phyloP scores from a whole-genome alignment of 2,329 filamentous ascomycete species.

The Arthrobotrys pseudoclavata region DNA sequence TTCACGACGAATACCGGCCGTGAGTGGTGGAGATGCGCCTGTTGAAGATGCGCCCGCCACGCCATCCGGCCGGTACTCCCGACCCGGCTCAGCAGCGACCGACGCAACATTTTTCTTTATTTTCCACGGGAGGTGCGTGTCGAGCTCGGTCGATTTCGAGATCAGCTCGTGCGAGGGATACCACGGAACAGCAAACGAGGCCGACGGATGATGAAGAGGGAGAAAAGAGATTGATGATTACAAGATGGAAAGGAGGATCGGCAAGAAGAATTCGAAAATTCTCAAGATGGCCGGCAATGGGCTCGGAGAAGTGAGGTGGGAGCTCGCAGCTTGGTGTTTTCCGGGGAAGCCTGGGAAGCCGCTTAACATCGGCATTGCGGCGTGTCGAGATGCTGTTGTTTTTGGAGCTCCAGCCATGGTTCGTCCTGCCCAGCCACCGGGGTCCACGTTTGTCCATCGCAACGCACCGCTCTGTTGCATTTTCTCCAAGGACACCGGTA shows the following conservation, averaged over 20 bases:
- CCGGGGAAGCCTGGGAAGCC: slow-evolving; percentile 45
- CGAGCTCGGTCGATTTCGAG: slow-evolving; percentile 20
- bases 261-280: slow-evolving; percentile 6
- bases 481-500: too few species aligned
- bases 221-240: neutral
- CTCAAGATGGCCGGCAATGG: slow-evolving; percentile 24
- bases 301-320: slow-evolving; percentile 40
- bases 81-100: slow-evolving; percentile 40
- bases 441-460: slow-evolving; percentile 3
- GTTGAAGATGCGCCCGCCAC: slow-evolving; percentile 26
- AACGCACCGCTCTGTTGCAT: slow-evolving; percentile 34
- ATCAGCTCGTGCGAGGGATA: neutral
- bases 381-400: slow-evolving; percentile 20
- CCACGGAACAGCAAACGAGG: neutral
- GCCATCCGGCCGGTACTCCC: slow-evolving; percentile 26
- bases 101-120: slow-evolving; percentile 45
- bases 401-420: slow-evolving; percentile 22
- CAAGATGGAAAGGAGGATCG: neutral
- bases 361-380: slow-evolving; percentile 59
- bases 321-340: slow-evolving; percentile 47
- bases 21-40: slow-evolving; percentile 65
- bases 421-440: slow-evolving; percentile 20
- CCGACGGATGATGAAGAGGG: neutral
- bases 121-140: neutral
- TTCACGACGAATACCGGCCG: slow-evolving; percentile 72